These are phyloP conservation scores for Fimicolochytrium jonesii DNA, from an alignment of 192 early-diverging fungal species.

Conservation along the genomic window DNA sequence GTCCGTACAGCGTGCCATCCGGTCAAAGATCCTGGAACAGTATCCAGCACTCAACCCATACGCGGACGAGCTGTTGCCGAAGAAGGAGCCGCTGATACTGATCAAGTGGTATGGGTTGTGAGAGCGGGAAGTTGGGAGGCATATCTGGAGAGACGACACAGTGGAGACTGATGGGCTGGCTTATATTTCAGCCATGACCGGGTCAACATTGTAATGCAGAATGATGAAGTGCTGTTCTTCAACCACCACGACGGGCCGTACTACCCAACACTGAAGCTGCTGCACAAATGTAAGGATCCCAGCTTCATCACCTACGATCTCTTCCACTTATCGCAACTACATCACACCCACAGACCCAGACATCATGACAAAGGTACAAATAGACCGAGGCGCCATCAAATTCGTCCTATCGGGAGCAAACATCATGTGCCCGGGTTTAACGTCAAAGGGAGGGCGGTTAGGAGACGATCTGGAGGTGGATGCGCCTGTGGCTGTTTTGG, in stretches of 20 bases:
- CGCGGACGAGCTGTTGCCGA: slow-evolving; percentile 94
- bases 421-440: slow-evolving; percentile 99
- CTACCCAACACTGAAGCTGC: slow-evolving; percentile 76
- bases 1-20: slow-evolving; percentile 81
- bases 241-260: slow-evolving; percentile 93
- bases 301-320: background rate
- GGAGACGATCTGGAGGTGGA: slow-evolving; percentile 63
- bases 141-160: no score
- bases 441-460: slow-evolving; percentile 85
- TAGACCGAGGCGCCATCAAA: slow-evolving; percentile 97
- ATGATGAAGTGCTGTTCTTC: slow-evolving; percentile 86
- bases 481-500: slow-evolving; percentile 80
- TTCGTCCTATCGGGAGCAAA: slow-evolving; percentile 94
- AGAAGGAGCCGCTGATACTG: slow-evolving; percentile 81
- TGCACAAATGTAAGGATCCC: slow-evolving; percentile 81
- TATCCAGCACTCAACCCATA: slow-evolving; percentile 81
- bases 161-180: no score
- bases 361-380: slow-evolving; percentile 85
- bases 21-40: slow-evolving; percentile 80
- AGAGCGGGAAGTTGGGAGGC: background rate
- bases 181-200: slow-evolving; percentile 72
- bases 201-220: slow-evolving; percentile 76
- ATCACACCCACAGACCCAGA: slow-evolving; percentile 69
- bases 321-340: no score
- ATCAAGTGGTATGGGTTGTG: slow-evolving; percentile 70